Percentiles rank a stretch among this genome's conserved stretches.
Conservation (phyloP, 225 moss, liverwort and hornwort genomes). For the Anthoceros angustus region DNA sequence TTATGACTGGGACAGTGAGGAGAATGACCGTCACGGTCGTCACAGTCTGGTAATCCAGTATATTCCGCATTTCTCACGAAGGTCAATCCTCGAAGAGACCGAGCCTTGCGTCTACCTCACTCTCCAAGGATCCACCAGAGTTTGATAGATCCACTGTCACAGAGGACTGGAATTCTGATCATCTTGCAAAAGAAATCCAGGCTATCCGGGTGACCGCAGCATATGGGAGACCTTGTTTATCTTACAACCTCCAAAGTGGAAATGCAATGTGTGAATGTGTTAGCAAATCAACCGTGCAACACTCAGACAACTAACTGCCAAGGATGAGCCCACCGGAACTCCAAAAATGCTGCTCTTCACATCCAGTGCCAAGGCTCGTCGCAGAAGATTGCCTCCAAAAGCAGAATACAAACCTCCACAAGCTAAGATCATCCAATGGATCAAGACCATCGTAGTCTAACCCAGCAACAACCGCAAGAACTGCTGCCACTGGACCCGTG, state of each 20-base stretch:
- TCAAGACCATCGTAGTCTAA: slow-evolving; percentile 31
- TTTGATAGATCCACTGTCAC: no score
- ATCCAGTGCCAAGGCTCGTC: slow-evolving; percentile 47
- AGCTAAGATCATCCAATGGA: slow-evolving; percentile 38
- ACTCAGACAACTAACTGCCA: slow-evolving; percentile 39
- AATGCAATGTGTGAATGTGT: background rate
- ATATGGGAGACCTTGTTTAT: no score
- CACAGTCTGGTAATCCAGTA: no score
- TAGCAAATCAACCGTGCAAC: background rate
- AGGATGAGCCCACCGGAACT: slow-evolving; percentile 33
- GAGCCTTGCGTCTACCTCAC: no score
- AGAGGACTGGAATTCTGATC: no score
- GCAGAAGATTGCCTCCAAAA: slow-evolving; percentile 46
- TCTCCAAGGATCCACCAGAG: no score
- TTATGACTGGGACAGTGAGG: no score
- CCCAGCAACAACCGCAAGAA: slow-evolving; percentile 33
- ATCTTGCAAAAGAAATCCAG: no score
- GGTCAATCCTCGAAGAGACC: no score
- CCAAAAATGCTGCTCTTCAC: slow-evolving; percentile 43
- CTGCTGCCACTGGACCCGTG: slow-evolving; percentile 47
- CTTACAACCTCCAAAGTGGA: background rate
- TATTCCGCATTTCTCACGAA: no score
- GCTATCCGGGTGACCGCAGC: no score
- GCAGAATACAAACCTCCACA: slow-evolving; percentile 59
- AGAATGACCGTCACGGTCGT: no score